Conservation (phyloP, 2,329 filamentous ascomycete species). For the Penicillium concentricum region DNA sequence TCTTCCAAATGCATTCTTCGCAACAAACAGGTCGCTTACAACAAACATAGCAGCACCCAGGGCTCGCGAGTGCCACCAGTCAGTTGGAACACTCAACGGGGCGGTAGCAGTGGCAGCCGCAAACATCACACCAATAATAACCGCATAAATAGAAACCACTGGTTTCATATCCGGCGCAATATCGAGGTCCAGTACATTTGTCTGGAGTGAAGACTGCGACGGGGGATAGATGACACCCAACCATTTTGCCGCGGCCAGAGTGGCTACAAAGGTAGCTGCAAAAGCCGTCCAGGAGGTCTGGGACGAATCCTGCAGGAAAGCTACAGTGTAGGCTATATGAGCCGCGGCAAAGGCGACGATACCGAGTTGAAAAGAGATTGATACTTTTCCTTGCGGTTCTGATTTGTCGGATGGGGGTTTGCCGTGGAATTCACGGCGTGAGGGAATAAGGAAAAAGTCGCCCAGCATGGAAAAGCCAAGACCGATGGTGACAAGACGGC, state of each 20-base stretch:
- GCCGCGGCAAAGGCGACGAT: slow-evolving; percentile 30
- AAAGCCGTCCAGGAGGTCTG: slow-evolving; percentile 14
- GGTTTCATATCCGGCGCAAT: slow-evolving; percentile 27
- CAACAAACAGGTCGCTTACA: slow-evolving; percentile 32
- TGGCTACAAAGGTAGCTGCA: slow-evolving; percentile 16
- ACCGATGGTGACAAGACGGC: slow-evolving; percentile 21
- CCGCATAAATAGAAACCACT: slow-evolving; percentile 24
- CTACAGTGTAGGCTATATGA: slow-evolving; percentile 30
- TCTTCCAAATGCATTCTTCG: slow-evolving; percentile 30
- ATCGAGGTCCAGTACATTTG: slow-evolving; percentile 25
- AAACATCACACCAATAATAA: slow-evolving; percentile 30
- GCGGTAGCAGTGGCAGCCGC: slow-evolving; percentile 25
- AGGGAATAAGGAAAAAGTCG: slow-evolving; percentile 29
- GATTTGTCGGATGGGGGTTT: background rate
- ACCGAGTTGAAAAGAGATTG: slow-evolving; percentile 29
- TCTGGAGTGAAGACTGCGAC: slow-evolving; percentile 3
- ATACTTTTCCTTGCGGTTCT: slow-evolving; percentile 9
- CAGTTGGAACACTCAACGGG: slow-evolving; percentile 1
- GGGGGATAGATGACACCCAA: slow-evolving; percentile 29
- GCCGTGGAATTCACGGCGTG: slow-evolving; percentile 22
- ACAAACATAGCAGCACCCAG: slow-evolving; percentile 34
- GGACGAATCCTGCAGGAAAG: slow-evolving; percentile 23
- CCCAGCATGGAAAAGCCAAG: slow-evolving; percentile 27
- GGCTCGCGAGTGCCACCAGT: slow-evolving; percentile 20
- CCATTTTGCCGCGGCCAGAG: slow-evolving; percentile 23